These are phyloP conservation scores for Thalassiosira delicatula DNA, from an alignment of 352 stramenopile genomes.

Conservation along the genomic window DNA sequence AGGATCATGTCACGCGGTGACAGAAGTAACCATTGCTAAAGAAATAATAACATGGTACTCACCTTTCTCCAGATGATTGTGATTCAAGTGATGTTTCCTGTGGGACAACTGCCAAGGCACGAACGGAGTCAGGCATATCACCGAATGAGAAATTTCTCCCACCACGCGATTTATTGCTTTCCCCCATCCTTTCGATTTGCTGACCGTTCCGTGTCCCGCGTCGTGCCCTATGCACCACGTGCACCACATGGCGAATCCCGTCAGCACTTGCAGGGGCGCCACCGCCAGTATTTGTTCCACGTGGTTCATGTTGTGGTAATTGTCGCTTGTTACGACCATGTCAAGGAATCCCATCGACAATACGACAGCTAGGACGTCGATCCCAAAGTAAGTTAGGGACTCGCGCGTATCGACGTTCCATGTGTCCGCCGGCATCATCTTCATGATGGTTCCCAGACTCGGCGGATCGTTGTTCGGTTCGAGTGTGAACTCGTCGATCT, in stretches of 20 bases:
- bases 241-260: conserved; percentile 85
- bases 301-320: conserved; percentile 57
- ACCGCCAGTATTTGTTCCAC: conserved; percentile 47
- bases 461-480: conserved; percentile 33
- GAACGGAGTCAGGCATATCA: no score
- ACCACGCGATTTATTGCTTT: conserved; percentile 80
- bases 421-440: conserved; percentile 66
- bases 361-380: conserved; percentile 60
- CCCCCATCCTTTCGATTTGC: conserved; percentile 51
- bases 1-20: no score
- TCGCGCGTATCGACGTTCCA: conserved; percentile 64
- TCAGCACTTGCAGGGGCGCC: conserved; percentile 66
- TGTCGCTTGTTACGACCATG: conserved; percentile 62
- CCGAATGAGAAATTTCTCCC: conserved; percentile 85
- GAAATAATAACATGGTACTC: no score
- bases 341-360: conserved; percentile 65
- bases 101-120: no score
- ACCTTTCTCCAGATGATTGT: conserved; percentile 84
- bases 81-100: no score
- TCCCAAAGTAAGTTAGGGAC: conserved; percentile 67
- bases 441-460: conserved; percentile 56
- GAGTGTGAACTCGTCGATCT: no score
- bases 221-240: conserved; percentile 84
- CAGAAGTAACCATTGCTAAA: no score
- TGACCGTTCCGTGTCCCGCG: conserved; percentile 70